phyloP scores from a whole-genome alignment of 345 rosid genomes.

The Gossypium longicalyx region DNA sequence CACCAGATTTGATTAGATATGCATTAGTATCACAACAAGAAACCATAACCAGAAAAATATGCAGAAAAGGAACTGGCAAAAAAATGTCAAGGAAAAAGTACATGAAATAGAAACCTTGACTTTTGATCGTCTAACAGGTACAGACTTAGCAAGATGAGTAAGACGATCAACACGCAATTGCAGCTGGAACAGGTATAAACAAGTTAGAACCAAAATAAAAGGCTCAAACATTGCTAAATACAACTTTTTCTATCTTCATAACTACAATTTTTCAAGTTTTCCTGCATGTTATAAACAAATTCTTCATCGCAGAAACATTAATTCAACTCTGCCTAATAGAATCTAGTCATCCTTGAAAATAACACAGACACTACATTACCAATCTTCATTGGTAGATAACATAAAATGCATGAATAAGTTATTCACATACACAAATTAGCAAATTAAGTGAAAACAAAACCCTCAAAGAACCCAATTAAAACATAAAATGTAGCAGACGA shows the following conservation, averaged over 20 bases:
- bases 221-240: not conserved
- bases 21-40: slow-evolving; percentile 1
- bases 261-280: not conserved
- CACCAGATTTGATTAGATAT: slow-evolving; percentile 12
- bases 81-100: not conserved
- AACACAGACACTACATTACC: not conserved
- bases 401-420: not conserved
- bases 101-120: slow-evolving; percentile 9
- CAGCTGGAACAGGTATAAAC: not conserved
- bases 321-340: not conserved
- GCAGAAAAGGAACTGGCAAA: not conserved
- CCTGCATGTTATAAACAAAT: not conserved
- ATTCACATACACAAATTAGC: not conserved
- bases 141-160: slow-evolving; percentile 42
- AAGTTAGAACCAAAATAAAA: not conserved
- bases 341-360: not conserved
- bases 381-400: not conserved
- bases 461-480: not conserved
- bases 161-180: slow-evolving; percentile 40
- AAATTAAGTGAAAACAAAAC: not conserved
- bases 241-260: not conserved
- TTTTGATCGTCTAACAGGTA: slow-evolving; percentile 7
- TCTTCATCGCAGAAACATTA: not conserved
- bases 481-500: not conserved
- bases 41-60: not conserved